Evolutionary conservation across 164 flowering plant species (phyloP), one percentile per base, ranked within the genome.

Genomic region (Umbellularia californica): DNA sequence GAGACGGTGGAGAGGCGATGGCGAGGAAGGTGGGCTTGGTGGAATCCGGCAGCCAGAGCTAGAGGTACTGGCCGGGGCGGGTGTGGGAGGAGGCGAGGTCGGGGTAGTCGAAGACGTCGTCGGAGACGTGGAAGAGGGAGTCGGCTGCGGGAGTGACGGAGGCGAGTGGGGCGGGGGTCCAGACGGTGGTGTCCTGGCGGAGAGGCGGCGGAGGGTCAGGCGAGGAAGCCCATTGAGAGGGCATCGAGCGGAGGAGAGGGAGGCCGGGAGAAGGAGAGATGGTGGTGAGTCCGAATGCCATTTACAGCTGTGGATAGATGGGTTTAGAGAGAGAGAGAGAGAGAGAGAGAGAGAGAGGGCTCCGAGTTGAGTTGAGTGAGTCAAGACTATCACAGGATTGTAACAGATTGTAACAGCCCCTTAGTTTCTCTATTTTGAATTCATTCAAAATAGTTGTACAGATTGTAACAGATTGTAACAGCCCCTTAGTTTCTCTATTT

Each of bases 11-110:
- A 17, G 98, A 93, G 0, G 98, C 98, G 68, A 93, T 92, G 62
- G 99, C 96, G 2, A 95, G 85, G 76, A 91, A 91, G 6, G 95
- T 78, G n/a, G 97, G 92, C 71, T 85, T 87, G 70, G 70, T 80
- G 3, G 64, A 71, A 67, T 81, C 87, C 1, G 88, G 90, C 19
- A 89, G 70, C 13, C 93, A 86, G 73, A 93, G 87, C 89, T 95
- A 97, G 51, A 95, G 84, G 78, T 92, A 95, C 84, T 95, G 99
- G 0, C 99, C 97, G 50, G 99, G 83, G 27, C 82, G 81, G 23
- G 90, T 81, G 82, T 90, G 81, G 9, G 96, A 88, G 13, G 85
- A 55, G 50, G 82, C 86, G 65, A 93, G 84, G 74, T 87, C 86
- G 24, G 95, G 91, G 2, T 91, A 81, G 69, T 86, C 87, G 33